Evolutionary conservation across 352 stramenopile genomes (phyloP), one percentile per base, ranked within the genome.

Genomic region (Phytophthora colocasiae): DNA sequence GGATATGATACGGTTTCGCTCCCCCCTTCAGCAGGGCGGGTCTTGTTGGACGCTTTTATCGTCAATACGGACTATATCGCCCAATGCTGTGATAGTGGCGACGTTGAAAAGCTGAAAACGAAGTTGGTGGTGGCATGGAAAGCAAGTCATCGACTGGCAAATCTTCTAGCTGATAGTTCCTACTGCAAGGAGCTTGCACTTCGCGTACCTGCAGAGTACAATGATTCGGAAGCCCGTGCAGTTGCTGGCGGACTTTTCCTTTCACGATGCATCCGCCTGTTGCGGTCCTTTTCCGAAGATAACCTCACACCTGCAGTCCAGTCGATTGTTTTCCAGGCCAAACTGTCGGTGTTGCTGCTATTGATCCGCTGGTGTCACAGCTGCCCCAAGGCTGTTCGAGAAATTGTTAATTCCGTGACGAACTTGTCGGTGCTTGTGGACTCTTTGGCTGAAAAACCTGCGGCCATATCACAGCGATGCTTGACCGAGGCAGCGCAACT

Each of bases 141-240:
- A 77, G 81, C 82, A 2, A 81, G 71, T 49, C 73, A 90, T 73
- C 83, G 86, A 38, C 73, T 92, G 38, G 40, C 69, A 4, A 77
- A 51, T 15, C 45, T 94, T 41, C 66, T 94, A 15, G 41, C 40
- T 0, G 68, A 77, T 58, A 91, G 81, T 38, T 62, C 55, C 10
- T 88, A 87, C 47, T 94, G 86, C 60, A 89, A 92, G 65, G 73
- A 88, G 41, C 61, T 92, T 36, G 82, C 82, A 8, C 69, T 94
- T 31, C 82, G 86, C n/a, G 66, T 94, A 14, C 81, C 86, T 8
- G 74, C 56, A 2, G 49, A 79, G 9, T 87, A 89, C 31, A 66
- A 80, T 7, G 66, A 81, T 17, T 24, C 66, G 8, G 70, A 91
- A 10, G 70, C 75, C 17, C 77, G 80, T 62, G 68, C 73, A n/a